Base-by-base conservation (phyloP, 1,284 basidiomycete species). In the Blastosporella zonata region DNA sequence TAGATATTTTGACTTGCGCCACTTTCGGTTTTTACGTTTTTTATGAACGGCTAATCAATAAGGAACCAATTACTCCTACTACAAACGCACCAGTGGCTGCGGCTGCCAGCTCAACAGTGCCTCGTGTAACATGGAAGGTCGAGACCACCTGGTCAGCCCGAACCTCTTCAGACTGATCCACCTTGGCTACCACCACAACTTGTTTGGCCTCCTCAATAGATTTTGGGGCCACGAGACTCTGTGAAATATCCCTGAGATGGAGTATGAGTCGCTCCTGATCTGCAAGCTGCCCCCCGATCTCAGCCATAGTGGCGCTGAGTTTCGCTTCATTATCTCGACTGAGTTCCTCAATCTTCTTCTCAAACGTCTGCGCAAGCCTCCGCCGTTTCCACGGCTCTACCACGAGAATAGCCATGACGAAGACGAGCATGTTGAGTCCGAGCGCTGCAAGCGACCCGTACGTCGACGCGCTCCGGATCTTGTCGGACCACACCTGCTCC, bases 401-500 rank as follows among this genome's bases (percentile, higher is more conserved):
- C 40, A 95, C 68, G 13, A 90, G 67, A 54, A 95, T 92, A 6
- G 94, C 94, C 49, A 87, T 69, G 42, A 97, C 67, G 64, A 97
- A 97, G 34, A 97, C 88, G 41, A 89, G 56, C 67, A 97, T 69
- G 68, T 97, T 97, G 53, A 94, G 78, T 8, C 82, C 84, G 17
- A 97, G 77, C 40, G 83, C 93, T 1, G 83, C 84, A 50, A 97
- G 73, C 38, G 85, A 87, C 1, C 91, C 93, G 65, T 95, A 96
- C 5, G 93, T 96, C 47, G 89, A 90, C 35, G 90, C 87, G 57
- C 89, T 91, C 34, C 94, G 81, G 55, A 97, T 96, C 72, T 97
- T 97, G 73, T 97, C 94, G 52, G 90, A 93, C 94, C 94, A 97
- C 4, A 96, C 84, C 66, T 97, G 94, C 64, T 97, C 94, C 67